phyloP scores from a whole-genome alignment of 495 filamentous ascomycete genomes.

The Gamarada debralockiae region DNA sequence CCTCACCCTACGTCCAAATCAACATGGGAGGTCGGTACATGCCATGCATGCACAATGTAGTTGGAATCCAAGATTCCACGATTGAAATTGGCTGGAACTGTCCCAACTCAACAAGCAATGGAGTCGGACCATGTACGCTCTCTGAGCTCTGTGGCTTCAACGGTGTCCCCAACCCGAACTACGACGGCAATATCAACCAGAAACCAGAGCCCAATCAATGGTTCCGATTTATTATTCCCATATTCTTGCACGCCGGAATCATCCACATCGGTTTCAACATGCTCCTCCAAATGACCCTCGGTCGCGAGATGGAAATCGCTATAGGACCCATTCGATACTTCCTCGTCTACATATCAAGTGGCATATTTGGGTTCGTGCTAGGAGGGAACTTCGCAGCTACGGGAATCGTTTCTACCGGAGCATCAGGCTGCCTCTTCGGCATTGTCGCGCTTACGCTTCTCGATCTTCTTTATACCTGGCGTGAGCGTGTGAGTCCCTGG shows the following conservation, averaged over 20 bases:
- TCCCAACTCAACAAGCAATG: constrained; percentile 63
- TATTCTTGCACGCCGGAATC: constrained; percentile 90
- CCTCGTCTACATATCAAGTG: constrained; percentile 82
- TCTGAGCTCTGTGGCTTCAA: constrained; percentile 77
- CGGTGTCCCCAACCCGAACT: constrained; percentile 43
- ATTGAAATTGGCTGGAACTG: constrained; percentile 61
- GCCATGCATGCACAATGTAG: constrained; percentile 87
- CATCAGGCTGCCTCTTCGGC: constrained; percentile 87
- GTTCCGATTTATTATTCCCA: constrained; percentile 93
- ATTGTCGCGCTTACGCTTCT: constrained; percentile 83
- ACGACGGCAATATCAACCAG: constrained; percentile 51
- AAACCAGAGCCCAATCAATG: constrained; percentile 74
- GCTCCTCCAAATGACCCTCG: constrained; percentile 82
- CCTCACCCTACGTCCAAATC: constrained; percentile 83
- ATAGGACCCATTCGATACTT: constrained; percentile 84
- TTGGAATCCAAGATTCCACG: constrained; percentile 56
- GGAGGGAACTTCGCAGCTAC: constrained; percentile 88
- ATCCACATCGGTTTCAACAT: constrained; percentile 96
- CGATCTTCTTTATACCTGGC: constrained; percentile 91
- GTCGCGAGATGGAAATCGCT: constrained; percentile 81
- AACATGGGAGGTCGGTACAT: constrained; percentile 94
- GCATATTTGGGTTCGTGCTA: constrained; percentile 95
- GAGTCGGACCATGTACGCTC: constrained; percentile 61
- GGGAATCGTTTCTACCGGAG: constrained; percentile 77
- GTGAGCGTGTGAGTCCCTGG: constrained; percentile 64